Evolutionary conservation across 2,329 filamentous ascomycete genomes (phyloP).

Genomic region (Alternaria sp.): DNA sequence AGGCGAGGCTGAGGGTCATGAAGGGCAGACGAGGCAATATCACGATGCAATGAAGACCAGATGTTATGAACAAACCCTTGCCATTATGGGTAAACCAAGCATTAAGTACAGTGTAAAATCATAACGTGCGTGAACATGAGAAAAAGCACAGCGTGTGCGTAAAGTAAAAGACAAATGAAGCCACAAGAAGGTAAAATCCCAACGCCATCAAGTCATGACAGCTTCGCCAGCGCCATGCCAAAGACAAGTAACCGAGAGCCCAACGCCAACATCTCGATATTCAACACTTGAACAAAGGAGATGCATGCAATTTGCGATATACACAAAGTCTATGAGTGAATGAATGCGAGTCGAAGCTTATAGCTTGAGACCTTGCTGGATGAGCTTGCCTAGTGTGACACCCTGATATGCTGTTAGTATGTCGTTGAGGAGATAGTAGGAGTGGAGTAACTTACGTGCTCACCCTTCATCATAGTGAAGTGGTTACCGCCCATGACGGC

Average conservation of each 20-base stretch:
- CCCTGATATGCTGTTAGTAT: slow-evolving; percentile 42
- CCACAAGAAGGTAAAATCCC: slow-evolving; percentile 6
- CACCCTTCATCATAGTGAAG: slow-evolving; percentile 77
- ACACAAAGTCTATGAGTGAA: slow-evolving; percentile 18
- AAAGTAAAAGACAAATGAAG: background rate
- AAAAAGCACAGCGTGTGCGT: slow-evolving; percentile 4
- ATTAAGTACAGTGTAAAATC: slow-evolving; percentile 11
- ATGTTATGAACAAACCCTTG: slow-evolving; percentile 22
- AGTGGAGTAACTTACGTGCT: slow-evolving; percentile 48
- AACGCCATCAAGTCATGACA: slow-evolving; percentile 5
- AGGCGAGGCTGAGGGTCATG: background rate
- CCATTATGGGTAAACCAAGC: slow-evolving; percentile 19
- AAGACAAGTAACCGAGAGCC: slow-evolving; percentile 7
- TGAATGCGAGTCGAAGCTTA: slow-evolving; percentile 14
- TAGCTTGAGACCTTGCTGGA: slow-evolving; percentile 51
- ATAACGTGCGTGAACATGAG: slow-evolving; percentile 11
- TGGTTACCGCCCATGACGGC: slow-evolving; percentile 75
- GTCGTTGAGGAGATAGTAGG: background rate
- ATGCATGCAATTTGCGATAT: slow-evolving; percentile 36
- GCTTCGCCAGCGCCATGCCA: slow-evolving; percentile 19
- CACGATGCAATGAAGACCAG: background rate
- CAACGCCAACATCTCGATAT: slow-evolving; percentile 41
- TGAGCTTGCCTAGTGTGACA: slow-evolving; percentile 51
- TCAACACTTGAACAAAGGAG: slow-evolving; percentile 45
- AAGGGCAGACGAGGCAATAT: background rate